Percentiles rank a stretch among this genome's conserved stretches.
These are phyloP conservation scores for Globisporangium splendens DNA, from an alignment of 352 stramenopile genomes.

Conservation along the genomic window DNA sequence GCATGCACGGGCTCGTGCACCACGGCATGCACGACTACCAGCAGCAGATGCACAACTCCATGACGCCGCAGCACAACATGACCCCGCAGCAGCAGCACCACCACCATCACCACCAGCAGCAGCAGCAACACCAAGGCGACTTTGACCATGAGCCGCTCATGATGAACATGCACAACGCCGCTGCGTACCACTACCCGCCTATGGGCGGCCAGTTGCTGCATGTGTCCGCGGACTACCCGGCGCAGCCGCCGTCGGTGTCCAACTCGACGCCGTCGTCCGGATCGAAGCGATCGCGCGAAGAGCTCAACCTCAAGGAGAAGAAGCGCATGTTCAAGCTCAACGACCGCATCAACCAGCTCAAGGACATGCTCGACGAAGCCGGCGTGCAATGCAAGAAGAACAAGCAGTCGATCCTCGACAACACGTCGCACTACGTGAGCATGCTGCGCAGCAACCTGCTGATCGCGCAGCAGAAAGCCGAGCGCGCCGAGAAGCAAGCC, in stretches of 20 bases:
- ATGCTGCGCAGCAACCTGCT: slow-evolving; percentile 60
- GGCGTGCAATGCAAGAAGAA: slow-evolving; percentile 76
- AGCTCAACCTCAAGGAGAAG: slow-evolving; percentile 85
- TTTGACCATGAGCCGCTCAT: slow-evolving; percentile 60
- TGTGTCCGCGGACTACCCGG: slow-evolving; percentile 27
- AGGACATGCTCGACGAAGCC: slow-evolving; percentile 55
- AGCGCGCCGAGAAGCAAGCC: slow-evolving; percentile 41
- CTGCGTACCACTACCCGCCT: slow-evolving; percentile 43
- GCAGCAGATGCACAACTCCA: slow-evolving; percentile 36
- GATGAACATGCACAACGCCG: slow-evolving; percentile 38
- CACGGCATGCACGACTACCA: slow-evolving; percentile 34
- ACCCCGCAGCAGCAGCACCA: slow-evolving; percentile 36
- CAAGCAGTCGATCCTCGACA: slow-evolving; percentile 78
- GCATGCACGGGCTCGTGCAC: slow-evolving; percentile 40
- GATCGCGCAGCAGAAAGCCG: slow-evolving; percentile 57
- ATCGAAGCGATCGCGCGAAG: slow-evolving; percentile 67
- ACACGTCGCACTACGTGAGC: slow-evolving; percentile 62
- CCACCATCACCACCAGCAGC: slow-evolving; percentile 59
- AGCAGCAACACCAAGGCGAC: slow-evolving; percentile 34
- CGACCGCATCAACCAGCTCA: slow-evolving; percentile 79
- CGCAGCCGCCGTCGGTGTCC: slow-evolving; percentile 6
- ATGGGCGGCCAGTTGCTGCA: slow-evolving; percentile 48
- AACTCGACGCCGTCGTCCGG: slow-evolving; percentile 22
- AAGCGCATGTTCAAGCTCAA: slow-evolving; percentile 90
- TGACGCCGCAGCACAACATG: slow-evolving; percentile 37